Percentiles rank a stretch among this genome's conserved stretches.
These are phyloP conservation scores for Trichoderma breve DNA, from an alignment of 2,329 filamentous ascomycete species.

Conservation along the genomic window DNA sequence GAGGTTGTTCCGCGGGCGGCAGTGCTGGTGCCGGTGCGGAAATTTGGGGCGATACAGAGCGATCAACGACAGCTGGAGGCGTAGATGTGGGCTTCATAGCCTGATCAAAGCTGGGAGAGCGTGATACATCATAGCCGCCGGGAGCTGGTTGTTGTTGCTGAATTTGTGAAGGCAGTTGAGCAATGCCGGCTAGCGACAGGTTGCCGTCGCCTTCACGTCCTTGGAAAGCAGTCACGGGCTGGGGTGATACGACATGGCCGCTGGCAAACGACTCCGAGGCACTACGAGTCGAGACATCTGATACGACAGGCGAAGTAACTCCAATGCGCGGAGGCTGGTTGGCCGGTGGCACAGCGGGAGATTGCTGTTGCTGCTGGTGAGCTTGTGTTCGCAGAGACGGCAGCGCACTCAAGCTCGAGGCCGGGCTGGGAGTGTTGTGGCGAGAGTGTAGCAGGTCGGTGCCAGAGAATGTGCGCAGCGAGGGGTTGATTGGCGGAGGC, in stretches of 20 bases:
- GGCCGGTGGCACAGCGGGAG: background rate
- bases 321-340: background rate
- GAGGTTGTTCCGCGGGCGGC: slow-evolving; percentile 41
- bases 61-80: slow-evolving; percentile 1
- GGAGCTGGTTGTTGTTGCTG: slow-evolving; percentile 4
- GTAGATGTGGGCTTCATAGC: slow-evolving; percentile 3
- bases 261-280: slow-evolving; percentile 3
- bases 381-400: slow-evolving; percentile 3
- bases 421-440: slow-evolving; percentile 5
- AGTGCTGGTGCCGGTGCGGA: background rate
- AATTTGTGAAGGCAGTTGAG: slow-evolving; percentile 5
- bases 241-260: slow-evolving; percentile 13
- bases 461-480: slow-evolving; percentile 16
- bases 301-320: slow-evolving; percentile 12
- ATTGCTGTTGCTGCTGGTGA: slow-evolving; percentile 3
- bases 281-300: slow-evolving; percentile 14
- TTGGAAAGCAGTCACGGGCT: slow-evolving; percentile 4
- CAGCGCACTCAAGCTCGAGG: slow-evolving; percentile 11
- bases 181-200: slow-evolving; percentile 5
- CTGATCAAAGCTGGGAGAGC: slow-evolving; percentile 14
- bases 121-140: slow-evolving; percentile 2
- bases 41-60: background rate
- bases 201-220: background rate
- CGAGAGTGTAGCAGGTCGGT: slow-evolving; percentile 18
- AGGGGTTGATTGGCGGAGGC: slow-evolving; percentile 9